Percentiles rank a stretch among this genome's conserved stretches.
phyloP scores from a whole-genome alignment of 75 land plant genomes.

The Isoetes taiwanensis region DNA sequence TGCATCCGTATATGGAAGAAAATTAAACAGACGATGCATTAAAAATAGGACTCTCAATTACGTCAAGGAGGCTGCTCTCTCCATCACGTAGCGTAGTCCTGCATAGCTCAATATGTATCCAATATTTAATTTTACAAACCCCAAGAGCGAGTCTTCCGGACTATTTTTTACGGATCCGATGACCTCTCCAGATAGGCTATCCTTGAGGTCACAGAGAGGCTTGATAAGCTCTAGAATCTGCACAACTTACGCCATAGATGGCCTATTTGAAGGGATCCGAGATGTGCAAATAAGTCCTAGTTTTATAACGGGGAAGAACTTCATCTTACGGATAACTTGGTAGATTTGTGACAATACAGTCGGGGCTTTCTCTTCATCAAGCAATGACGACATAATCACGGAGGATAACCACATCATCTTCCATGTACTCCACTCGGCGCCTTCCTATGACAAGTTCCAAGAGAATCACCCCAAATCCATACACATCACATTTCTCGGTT shows the following conservation, averaged over 20 bases:
- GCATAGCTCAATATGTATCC: too few relatives aligned
- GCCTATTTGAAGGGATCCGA: neutral
- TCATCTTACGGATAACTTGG: neutral
- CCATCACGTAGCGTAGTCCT: too few relatives aligned
- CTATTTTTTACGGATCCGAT: too few relatives aligned
- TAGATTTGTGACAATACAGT: neutral
- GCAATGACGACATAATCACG: constrained; percentile 1
- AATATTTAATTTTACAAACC: too few relatives aligned
- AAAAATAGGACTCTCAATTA: too few relatives aligned
- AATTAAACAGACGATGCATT: too few relatives aligned
- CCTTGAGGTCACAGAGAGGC: too few relatives aligned
- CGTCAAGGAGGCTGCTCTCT: too few relatives aligned
- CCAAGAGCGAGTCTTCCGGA: too few relatives aligned
- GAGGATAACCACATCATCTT: constrained; percentile 6
- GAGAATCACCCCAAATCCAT: constrained; percentile 3
- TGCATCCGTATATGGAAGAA: too few relatives aligned
- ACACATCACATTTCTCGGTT: constrained; percentile 5
- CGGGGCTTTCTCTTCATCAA: neutral
- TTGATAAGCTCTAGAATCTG: constrained; percentile 8
- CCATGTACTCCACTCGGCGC: neutral
- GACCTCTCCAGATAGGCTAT: too few relatives aligned
- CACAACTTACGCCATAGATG: constrained; percentile 1
- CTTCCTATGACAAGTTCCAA: constrained; percentile 3
- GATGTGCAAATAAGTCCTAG: neutral
- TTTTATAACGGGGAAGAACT: constrained; percentile 3